These are phyloP conservation scores for Aquilaria malaccensis DNA, from an alignment of 345 rosid species.

Conservation along the genomic window DNA sequence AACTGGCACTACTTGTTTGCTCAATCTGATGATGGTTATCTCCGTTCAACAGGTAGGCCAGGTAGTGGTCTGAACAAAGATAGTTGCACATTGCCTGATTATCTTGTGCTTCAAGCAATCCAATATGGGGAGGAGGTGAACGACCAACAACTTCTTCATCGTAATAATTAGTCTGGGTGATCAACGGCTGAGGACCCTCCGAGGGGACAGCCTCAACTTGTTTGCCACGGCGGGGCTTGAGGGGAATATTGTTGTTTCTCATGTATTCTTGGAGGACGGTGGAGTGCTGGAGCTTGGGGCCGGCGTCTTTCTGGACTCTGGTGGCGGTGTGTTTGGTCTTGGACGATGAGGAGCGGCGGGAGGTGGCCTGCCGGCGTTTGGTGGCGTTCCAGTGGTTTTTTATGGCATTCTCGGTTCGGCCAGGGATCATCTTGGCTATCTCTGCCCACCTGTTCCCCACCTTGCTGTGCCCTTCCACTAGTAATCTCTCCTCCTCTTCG, in stretches of 20 bases:
- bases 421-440: constrained; percentile 76
- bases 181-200: constrained; percentile 23
- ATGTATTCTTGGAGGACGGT: constrained; percentile 83
- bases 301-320: constrained; percentile 5
- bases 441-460: constrained; percentile 96
- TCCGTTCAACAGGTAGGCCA: constrained; percentile 55
- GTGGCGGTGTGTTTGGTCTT: constrained; percentile 35
- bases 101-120: constrained; percentile 13
- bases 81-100: constrained; percentile 10
- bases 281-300: constrained; percentile 23
- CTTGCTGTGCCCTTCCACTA: constrained; percentile 65
- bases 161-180: constrained; percentile 17
- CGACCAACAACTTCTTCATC: constrained; percentile 44
- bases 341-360: constrained; percentile 37
- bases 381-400: constrained; percentile 99
- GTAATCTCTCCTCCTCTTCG: constrained; percentile 73
- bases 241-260: constrained; percentile 8
- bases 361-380: constrained; percentile 49
- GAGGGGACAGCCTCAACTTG: constrained; percentile 14
- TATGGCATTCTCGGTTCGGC: constrained; percentile 84
- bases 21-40: constrained; percentile 19
- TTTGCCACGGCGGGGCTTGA: background rate
- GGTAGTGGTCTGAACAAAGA: constrained; percentile 51
- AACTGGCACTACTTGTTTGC: constrained; percentile 4
- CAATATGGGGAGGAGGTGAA: constrained; percentile 10